Base-by-base conservation (phyloP, 1,139 yeast species). In the Magnusiomyces suaveolens region DNA sequence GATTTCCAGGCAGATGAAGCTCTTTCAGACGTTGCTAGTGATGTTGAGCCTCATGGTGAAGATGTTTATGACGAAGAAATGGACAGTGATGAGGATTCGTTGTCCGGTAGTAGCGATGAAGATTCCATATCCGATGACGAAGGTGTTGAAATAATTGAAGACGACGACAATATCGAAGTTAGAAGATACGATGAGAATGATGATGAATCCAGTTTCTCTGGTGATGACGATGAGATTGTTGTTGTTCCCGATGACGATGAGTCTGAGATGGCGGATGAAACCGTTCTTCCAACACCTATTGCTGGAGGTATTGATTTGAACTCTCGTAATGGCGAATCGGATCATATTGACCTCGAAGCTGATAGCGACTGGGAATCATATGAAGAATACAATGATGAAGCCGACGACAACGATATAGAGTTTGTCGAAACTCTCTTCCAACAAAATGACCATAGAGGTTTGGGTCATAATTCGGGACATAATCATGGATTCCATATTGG, bases 101-200 rank as follows among this genome's bases (percentile, higher is more conserved):
- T 53, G 26, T 57, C 58, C 18, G 59, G 54, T 20, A 60, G 55
- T 52, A 81, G 76, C 49, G 65, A 62, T 18, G 63, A 60, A 3
- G 60, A 57, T 1, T 64, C 57, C n/a, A 55, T 58, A 52, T 62
- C 54, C 52, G 74, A 75, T 55, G 81, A 75, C 51, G 63, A 59
- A 2, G 65, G 62, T 2, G 56, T 54, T 24, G 64, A 56, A 24
- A 54, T 62, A 56, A 62, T 63, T 33, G 62, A 61, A 38, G 67
- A 64, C 53, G 54, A 60, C 18, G 44, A 41, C 4, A n/a, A 21
- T 16, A 4, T 41, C 12, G 44, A 41, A n/a, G 41, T n/a, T 14
- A n/a, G 18, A n/a, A n/a, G n/a, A 4, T 10, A 36, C 18, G 16
- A 36, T 16, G 41, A n/a, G 3, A 36, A 16, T 16, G 54, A 50